phyloP scores from a whole-genome alignment of 495 filamentous ascomycete genomes.

The Penicillium longicatenatum region DNA sequence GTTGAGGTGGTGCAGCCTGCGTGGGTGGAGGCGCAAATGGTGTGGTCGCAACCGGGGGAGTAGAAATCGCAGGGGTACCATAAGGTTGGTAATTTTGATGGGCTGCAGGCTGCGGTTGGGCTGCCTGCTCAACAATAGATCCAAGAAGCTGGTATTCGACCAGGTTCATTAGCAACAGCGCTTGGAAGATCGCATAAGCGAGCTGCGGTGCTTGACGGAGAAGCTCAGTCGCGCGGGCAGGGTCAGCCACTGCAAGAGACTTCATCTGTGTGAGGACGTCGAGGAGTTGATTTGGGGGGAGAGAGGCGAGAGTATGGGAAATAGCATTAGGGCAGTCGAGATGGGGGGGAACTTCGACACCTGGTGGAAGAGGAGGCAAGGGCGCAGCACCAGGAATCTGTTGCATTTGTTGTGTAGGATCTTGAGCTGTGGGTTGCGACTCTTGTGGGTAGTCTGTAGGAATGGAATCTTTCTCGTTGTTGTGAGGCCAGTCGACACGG shows the following conservation, averaged over 20 bases:
- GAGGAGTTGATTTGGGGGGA: slow-evolving; percentile 86
- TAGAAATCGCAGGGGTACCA: slow-evolving; percentile 47
- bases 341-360: slow-evolving; percentile 77
- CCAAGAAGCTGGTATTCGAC: slow-evolving; percentile 68
- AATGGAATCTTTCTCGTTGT: slow-evolving; percentile 75
- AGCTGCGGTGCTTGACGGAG: slow-evolving; percentile 90
- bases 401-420: slow-evolving; percentile 26
- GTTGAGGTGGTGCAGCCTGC: slow-evolving; percentile 44
- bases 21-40: slow-evolving; percentile 54
- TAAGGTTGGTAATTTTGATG: slow-evolving; percentile 40
- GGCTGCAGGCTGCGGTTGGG: slow-evolving; percentile 40
- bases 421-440: slow-evolving; percentile 28
- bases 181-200: slow-evolving; percentile 94
- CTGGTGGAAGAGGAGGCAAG: slow-evolving; percentile 80
- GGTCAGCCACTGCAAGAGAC: slow-evolving; percentile 75
- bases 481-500: slow-evolving; percentile 92
- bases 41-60: slow-evolving; percentile 59
- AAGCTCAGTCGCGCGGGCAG: slow-evolving; percentile 81
- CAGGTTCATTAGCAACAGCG: slow-evolving; percentile 87
- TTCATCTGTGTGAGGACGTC: slow-evolving; percentile 97
- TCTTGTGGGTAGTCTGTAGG: slow-evolving; percentile 52
- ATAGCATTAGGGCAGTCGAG: slow-evolving; percentile 88
- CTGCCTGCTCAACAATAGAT: slow-evolving; percentile 58
- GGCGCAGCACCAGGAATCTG: slow-evolving; percentile 35
- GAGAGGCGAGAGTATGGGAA: slow-evolving; percentile 79